These are phyloP conservation scores for Rhynchospora pubera DNA, from an alignment of 176 grass and related monocot genomes.

Conservation along the genomic window DNA sequence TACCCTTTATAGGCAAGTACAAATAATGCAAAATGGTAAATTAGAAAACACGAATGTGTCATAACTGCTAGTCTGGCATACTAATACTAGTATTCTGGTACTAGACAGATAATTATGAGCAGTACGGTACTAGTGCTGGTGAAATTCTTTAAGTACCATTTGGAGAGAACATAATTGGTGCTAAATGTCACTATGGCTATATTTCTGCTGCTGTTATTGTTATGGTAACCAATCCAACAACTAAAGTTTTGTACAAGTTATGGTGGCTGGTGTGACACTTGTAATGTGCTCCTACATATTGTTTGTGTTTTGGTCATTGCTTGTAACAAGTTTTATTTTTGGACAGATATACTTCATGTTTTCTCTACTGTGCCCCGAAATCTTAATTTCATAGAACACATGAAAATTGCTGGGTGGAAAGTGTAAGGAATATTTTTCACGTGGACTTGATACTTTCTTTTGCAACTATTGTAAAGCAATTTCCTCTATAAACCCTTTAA, in stretches of 20 bases:
- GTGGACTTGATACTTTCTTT: neutral
- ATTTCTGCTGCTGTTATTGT: neutral
- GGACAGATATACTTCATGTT: slow-evolving; percentile 94
- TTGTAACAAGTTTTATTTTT: slow-evolving; percentile 4
- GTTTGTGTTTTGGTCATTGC: neutral
- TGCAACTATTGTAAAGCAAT: neutral
- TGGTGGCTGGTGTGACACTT: neutral
- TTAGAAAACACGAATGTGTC: neutral
- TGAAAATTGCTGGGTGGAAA: slow-evolving; percentile 92
- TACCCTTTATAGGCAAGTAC: neutral
- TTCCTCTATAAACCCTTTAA: neutral
- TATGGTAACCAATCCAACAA: neutral
- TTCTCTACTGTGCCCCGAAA: slow-evolving; percentile 84
- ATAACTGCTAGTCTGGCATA: neutral
- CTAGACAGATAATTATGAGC: neutral
- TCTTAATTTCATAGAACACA: slow-evolving; percentile 98
- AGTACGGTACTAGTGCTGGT: neutral
- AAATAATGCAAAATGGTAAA: neutral
- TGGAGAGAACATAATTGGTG: neutral
- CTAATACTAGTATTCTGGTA: neutral
- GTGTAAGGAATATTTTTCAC: slow-evolving; percentile 39
- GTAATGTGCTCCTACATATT: neutral
- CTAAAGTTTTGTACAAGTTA: neutral
- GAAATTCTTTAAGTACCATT: neutral
- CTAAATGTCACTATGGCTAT: neutral